Evolutionary conservation across 2,329 filamentous ascomycete genomes (phyloP).

Genomic region (Cyphellophora attinorum): DNA sequence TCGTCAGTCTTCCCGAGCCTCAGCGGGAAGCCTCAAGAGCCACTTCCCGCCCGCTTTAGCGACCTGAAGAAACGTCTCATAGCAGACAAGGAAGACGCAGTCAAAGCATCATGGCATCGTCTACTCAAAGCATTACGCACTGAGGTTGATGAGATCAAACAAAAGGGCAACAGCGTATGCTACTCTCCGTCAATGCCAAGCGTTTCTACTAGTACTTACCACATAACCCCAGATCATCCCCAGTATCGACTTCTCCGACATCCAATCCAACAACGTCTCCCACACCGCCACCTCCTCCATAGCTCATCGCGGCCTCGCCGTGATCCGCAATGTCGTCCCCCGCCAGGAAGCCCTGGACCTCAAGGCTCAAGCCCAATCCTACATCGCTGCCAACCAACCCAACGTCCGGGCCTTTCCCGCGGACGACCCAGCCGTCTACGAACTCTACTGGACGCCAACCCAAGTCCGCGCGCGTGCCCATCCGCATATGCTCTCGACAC

Average conservation of each 20-base stretch:
- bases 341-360: slow-evolving; percentile 53
- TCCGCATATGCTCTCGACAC: slow-evolving; percentile 51
- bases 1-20: slow-evolving; percentile 39
- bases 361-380: slow-evolving; percentile 56
- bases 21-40: slow-evolving; percentile 31
- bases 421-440: slow-evolving; percentile 60
- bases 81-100: slow-evolving; percentile 27
- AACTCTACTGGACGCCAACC: slow-evolving; percentile 64
- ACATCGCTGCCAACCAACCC: slow-evolving; percentile 51
- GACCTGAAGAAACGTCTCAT: slow-evolving; percentile 31
- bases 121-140: slow-evolving; percentile 28
- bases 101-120: slow-evolving; percentile 32
- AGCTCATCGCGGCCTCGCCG: slow-evolving; percentile 50
- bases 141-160: slow-evolving; percentile 31
- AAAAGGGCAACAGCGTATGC: slow-evolving; percentile 30
- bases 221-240: slow-evolving; percentile 31
- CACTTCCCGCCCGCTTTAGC: slow-evolving; percentile 31
- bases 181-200: background rate
- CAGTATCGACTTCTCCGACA: slow-evolving; percentile 30
- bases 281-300: slow-evolving; percentile 39
- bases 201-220: background rate
- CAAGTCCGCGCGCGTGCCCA: slow-evolving; percentile 61
- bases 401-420: slow-evolving; percentile 52
- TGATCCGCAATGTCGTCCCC: slow-evolving; percentile 58
- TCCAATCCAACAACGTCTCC: slow-evolving; percentile 27